Conservation (phyloP, 2,329 filamentous ascomycete species). For the Paecilomyces variotii region DNA sequence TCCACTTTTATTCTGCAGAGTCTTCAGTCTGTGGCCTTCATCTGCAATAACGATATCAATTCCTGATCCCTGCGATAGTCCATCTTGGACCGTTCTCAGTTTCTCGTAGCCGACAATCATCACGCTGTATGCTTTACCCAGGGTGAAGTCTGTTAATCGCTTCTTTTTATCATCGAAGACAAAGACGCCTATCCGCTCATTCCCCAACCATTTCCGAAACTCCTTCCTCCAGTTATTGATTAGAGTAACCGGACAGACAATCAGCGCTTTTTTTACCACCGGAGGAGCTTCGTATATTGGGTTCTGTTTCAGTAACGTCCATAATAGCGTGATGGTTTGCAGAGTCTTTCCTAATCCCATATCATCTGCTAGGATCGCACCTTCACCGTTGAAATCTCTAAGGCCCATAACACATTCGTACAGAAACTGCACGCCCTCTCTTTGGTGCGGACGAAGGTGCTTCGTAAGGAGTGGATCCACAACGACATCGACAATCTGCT, state of each 20-base stretch:
- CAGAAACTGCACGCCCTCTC: constrained; percentile 61
- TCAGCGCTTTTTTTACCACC: constrained; percentile 61
- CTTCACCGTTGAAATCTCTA: constrained; percentile 56
- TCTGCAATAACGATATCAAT: constrained; percentile 66
- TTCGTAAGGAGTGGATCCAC: constrained; percentile 59
- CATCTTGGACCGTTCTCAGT: constrained; percentile 56
- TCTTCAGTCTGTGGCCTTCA: constrained; percentile 61
- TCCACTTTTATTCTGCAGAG: constrained; percentile 60
- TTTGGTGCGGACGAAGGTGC: constrained; percentile 59
- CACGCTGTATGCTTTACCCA: constrained; percentile 58
- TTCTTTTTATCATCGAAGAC: constrained; percentile 54
- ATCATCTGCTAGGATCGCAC: constrained; percentile 65
- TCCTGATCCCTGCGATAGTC: constrained; percentile 53
- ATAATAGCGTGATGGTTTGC: constrained; percentile 63
- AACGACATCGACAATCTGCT: constrained; percentile 63
- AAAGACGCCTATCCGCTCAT: constrained; percentile 61
- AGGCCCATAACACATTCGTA: constrained; percentile 73
- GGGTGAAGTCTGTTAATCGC: constrained; percentile 60
- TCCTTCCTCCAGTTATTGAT: constrained; percentile 68
- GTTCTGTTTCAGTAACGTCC: constrained; percentile 66
- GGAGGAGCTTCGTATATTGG: constrained; percentile 52
- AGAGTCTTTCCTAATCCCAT: constrained; percentile 70
- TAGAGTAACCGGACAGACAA: constrained; percentile 64
- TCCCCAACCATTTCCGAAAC: constrained; percentile 66
- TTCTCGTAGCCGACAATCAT: constrained; percentile 71